Percentiles rank a stretch among this genome's conserved stretches.
phyloP scores from a whole-genome alignment of 2,329 filamentous ascomycete species.

The Alternaria ventricosa region DNA sequence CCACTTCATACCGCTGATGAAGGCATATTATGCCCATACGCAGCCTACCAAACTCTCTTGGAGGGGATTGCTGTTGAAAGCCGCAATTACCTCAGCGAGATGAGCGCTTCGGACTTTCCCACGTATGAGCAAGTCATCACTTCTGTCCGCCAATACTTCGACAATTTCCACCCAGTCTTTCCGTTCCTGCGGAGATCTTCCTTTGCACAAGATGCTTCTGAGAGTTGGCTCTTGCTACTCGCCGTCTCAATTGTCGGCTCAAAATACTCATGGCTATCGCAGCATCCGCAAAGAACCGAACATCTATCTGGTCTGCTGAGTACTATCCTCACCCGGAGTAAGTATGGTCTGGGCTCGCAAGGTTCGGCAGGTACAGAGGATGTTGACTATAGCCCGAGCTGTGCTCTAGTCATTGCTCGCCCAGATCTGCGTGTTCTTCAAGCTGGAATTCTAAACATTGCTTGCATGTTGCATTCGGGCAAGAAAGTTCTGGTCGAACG shows the following conservation, averaged over 20 bases:
- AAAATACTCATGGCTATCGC: constrained; percentile 20
- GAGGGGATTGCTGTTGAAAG: constrained; percentile 8
- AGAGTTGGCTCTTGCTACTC: constrained; percentile 28
- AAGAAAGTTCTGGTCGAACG: constrained; percentile 6
- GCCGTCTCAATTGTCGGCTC: constrained; percentile 38
- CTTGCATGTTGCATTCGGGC: constrained; percentile 16
- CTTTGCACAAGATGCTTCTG: constrained; percentile 11
- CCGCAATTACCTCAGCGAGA: constrained; percentile 1
- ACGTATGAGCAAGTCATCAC: constrained; percentile 22
- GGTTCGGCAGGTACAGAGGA: not conserved
- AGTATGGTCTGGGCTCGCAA: not conserved
- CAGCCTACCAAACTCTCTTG: constrained; percentile 10
- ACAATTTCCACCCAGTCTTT: constrained; percentile 35
- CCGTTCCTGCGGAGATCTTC: constrained; percentile 36
- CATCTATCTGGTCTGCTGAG: constrained; percentile 3
- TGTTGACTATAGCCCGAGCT: not conserved
- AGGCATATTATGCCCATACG: not conserved
- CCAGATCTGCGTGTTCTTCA: constrained; percentile 7
- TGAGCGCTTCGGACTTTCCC: constrained; percentile 24
- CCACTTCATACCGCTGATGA: not conserved
- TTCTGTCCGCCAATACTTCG: constrained; percentile 34
- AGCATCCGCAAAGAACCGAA: not conserved
- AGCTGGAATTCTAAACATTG: constrained; percentile 15
- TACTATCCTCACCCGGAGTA: not conserved
- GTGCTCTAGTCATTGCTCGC: not conserved